Percentiles rank a stretch among this genome's conserved stretches.
phyloP scores from a whole-genome alignment of 2,329 filamentous ascomycete species.

The Cladosporium sp. region DNA sequence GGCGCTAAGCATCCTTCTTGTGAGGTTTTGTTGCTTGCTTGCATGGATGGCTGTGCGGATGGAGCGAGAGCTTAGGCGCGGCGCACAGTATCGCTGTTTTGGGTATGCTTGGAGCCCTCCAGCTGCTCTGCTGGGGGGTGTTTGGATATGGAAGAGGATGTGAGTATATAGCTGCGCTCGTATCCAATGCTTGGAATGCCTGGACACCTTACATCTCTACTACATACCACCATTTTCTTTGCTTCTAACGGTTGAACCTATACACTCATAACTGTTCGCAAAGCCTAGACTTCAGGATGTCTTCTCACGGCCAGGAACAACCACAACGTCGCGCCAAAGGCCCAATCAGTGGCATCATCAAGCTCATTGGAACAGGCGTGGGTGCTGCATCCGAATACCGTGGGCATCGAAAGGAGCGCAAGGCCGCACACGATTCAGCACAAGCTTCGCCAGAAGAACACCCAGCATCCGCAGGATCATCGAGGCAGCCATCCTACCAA shows the following conservation, averaged over 20 bases:
- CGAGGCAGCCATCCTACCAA: not conserved
- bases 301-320: not conserved
- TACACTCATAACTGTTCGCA: not conserved
- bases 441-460: slow-evolving; percentile 14
- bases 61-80: not conserved
- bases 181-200: not conserved
- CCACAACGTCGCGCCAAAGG: slow-evolving; percentile 7
- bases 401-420: slow-evolving; percentile 30
- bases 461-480: not conserved
- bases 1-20: not conserved
- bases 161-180: not conserved
- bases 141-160: not conserved
- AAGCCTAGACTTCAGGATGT: not conserved
- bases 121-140: not conserved
- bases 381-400: slow-evolving; percentile 33
- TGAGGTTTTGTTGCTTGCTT: not conserved
- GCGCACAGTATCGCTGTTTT: not conserved
- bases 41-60: not conserved
- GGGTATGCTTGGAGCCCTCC: not conserved
- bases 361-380: slow-evolving; percentile 28
- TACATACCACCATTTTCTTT: not conserved
- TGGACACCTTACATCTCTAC: not conserved
- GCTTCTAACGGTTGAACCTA: not conserved
- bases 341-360: slow-evolving; percentile 17
- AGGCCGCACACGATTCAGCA: slow-evolving; percentile 21